These are phyloP conservation scores for Pseudogymnoascus sp. DNA, from an alignment of 2,329 filamentous ascomycete species.

Conservation along the genomic window DNA sequence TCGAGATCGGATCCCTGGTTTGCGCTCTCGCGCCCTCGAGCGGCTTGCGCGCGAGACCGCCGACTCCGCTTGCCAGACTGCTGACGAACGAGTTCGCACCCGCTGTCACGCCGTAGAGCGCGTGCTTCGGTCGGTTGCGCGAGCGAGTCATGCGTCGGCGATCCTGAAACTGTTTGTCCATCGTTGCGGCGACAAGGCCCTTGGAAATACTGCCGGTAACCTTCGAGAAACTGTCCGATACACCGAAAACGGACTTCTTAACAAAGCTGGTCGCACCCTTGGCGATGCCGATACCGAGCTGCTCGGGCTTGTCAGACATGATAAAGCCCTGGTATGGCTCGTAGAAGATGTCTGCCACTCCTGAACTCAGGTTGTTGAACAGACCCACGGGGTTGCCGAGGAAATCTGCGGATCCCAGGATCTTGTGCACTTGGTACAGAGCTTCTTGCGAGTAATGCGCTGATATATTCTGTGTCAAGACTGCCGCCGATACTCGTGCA, in stretches of 20 bases:
- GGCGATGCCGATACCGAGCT: constrained; percentile 88
- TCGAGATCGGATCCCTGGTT: too few species aligned
- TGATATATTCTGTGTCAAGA: constrained; percentile 77
- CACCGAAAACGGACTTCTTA: constrained; percentile 97
- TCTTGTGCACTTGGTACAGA: constrained; percentile 92
- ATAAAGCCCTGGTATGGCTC: constrained; percentile 97
- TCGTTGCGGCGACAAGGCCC: constrained; percentile 85
- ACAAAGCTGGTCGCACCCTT: constrained; percentile 96
- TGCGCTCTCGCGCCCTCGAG: constrained; percentile 94
- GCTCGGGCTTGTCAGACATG: constrained; percentile 90
- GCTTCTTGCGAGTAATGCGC: constrained; percentile 97
- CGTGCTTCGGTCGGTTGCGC: constrained; percentile 92
- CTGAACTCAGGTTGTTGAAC: constrained; percentile 97
- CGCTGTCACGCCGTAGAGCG: constrained; percentile 89
- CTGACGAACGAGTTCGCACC: constrained; percentile 93
- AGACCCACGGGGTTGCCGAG: constrained; percentile 93
- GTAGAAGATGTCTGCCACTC: constrained; percentile 97
- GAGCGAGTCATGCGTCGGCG: constrained; percentile 87
- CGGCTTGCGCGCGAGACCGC: constrained; percentile 86
- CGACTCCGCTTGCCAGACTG: constrained; percentile 87
- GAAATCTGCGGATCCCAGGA: constrained; percentile 95
- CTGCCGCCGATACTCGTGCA: constrained; percentile 77
- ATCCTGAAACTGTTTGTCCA: constrained; percentile 98
- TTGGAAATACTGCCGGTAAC: constrained; percentile 97
- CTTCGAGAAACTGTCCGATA: constrained; percentile 95